phyloP scores from a whole-genome alignment of 805 yeast species.

The Hemisphaericaspora nanyangensis region DNA sequence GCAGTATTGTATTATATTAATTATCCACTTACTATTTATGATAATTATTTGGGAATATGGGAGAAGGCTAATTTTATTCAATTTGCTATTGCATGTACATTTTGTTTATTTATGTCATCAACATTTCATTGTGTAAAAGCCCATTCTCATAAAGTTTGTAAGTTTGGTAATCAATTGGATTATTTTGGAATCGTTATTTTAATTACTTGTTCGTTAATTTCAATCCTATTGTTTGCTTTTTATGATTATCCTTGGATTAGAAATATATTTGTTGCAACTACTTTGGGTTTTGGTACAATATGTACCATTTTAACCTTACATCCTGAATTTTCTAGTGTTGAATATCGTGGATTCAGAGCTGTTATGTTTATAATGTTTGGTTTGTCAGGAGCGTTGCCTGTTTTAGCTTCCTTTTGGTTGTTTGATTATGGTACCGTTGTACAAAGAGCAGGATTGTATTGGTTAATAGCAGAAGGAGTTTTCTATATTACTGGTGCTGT shows the following conservation, averaged over 20 bases:
- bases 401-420: conserved; percentile 45
- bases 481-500: conserved; percentile 78
- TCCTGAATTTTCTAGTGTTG: conserved; percentile 62
- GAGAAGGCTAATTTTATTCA: conserved; percentile 50
- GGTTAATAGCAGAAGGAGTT: conserved; percentile 66
- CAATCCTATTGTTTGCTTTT: conserved; percentile 37
- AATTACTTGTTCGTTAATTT: conserved; percentile 59
- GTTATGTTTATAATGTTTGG: conserved; percentile 78
- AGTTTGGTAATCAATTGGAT: conserved; percentile 65
- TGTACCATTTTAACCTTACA: conserved; percentile 64
- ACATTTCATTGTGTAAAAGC: conserved; percentile 64
- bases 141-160: conserved; percentile 54
- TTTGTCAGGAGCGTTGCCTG: conserved; percentile 69
- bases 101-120: conserved; percentile 61
- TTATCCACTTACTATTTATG: conserved; percentile 21
- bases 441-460: conserved; percentile 51
- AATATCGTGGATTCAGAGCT: conserved; percentile 76
- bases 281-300: conserved; percentile 51
- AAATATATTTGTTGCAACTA: conserved; percentile 40
- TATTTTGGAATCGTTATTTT: conserved; percentile 71
- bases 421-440: conserved; percentile 51
- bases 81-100: conserved; percentile 54
- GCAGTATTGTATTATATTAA: conserved; percentile 21
- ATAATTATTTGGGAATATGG: conserved; percentile 24
- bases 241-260: conserved; percentile 40